Base-by-base conservation (phyloP, 192 early-diverging fungal genomes). In the Funneliformis mosseae region DNA sequence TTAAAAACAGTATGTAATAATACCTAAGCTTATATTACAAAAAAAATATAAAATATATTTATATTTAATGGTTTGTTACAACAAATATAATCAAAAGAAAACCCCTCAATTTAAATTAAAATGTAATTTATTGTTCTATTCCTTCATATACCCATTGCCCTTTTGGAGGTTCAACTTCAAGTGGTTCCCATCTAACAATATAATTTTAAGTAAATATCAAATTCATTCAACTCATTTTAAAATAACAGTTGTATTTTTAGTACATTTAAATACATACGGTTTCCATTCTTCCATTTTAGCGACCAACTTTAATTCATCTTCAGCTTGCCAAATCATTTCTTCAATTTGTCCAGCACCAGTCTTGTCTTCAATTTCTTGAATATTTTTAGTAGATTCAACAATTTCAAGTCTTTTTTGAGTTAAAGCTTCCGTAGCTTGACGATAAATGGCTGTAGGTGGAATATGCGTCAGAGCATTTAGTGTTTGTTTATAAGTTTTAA, bases 271-370 rank as follows among this genome's bases (percentile, higher is more conserved):
- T 33, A 87, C 87, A 84, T 84, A 89, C 77, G 93, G 90, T 89
- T 94, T 96, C 91, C 92, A 95, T 88, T 96, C 93, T 74, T 92
- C 90, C 92, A 98, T 93, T 83, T 95, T 92, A 61, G 78, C 85
- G 27, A 95, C 89, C 50, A 98, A 87, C 79, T 89, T 91, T 74
- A 96, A 87, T 84, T 98, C 97, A 63, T 95, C 95, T 78, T 96
- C 88, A 9, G 97, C 97, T 83, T 94, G 94, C 50, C 85, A 81
- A 77, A 97, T 92, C 7, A 98, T 86, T 89, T 98, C 96, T 85
- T 98, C 97, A 80, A 98, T 94, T 87, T 96, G 94, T 42, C 96
- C 96, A 45, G 86, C 90, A 80, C 87, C 87, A 42, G 97, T 87
- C 62, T 90, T 83, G 81, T 90, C 76, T 87, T 98, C 97, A 81